Evolutionary conservation across 2,329 filamentous ascomycete genomes (phyloP).

Genomic region (Cyclaneusma minus): DNA sequence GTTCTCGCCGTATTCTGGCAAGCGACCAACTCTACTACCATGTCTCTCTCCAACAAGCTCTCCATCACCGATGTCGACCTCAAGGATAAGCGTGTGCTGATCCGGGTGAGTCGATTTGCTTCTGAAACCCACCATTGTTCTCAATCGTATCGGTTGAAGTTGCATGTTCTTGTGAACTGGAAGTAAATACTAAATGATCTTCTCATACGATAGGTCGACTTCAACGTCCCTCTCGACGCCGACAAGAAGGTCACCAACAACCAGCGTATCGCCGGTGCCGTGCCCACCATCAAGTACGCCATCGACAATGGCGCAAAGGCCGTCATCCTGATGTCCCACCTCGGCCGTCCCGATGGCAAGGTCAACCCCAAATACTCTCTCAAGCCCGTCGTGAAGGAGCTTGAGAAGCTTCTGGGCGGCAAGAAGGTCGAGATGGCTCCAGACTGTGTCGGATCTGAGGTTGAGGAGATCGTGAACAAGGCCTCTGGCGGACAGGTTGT

Average conservation of each 20-base stretch:
- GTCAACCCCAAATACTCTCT: slow-evolving; percentile 87
- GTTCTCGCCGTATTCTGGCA: slow-evolving; percentile 7
- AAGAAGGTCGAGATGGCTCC: slow-evolving; percentile 77
- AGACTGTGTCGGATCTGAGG: slow-evolving; percentile 79
- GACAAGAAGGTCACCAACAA: slow-evolving; percentile 94
- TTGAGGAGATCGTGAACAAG: slow-evolving; percentile 78
- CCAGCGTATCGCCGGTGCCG: slow-evolving; percentile 91
- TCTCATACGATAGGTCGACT: slow-evolving; percentile 61
- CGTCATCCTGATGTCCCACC: slow-evolving; percentile 95
- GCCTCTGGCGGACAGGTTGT: slow-evolving; percentile 71
- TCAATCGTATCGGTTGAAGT: too few relatives aligned
- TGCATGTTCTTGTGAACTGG: too few relatives aligned
- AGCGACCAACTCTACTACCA: slow-evolving; percentile 22
- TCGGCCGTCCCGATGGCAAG: slow-evolving; percentile 87
- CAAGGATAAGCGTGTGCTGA: slow-evolving; percentile 96
- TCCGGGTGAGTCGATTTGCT: slow-evolving; percentile 62
- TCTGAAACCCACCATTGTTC: too few relatives aligned
- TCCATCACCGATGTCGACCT: slow-evolving; percentile 92
- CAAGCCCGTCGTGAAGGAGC: slow-evolving; percentile 77
- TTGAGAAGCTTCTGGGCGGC: slow-evolving; percentile 70
- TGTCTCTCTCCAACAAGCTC: slow-evolving; percentile 99
- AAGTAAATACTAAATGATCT: slow-evolving; percentile 7
- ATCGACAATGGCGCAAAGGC: slow-evolving; percentile 81
- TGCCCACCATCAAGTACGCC: slow-evolving; percentile 91
- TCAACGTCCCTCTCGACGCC: slow-evolving; percentile 94